These are phyloP conservation scores for Pseudocercospora ulei DNA, from an alignment of 2,329 filamentous ascomycete species.

Conservation along the genomic window DNA sequence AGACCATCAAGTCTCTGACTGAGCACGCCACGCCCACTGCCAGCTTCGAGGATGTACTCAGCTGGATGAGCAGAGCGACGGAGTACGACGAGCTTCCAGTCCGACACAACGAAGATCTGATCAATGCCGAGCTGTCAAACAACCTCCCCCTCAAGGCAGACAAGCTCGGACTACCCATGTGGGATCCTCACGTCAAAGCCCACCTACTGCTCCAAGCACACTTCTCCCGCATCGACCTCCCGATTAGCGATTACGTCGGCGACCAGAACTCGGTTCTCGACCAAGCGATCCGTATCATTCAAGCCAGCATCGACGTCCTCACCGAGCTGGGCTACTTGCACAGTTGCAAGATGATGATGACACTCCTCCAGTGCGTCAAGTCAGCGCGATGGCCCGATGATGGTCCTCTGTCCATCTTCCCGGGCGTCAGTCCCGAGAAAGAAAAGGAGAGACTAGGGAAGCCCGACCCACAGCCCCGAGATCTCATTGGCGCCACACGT, in stretches of 20 bases:
- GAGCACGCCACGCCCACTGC: constrained; percentile 64
- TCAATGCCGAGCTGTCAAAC: constrained; percentile 80
- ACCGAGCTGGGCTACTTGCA: constrained; percentile 77
- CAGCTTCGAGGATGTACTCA: constrained; percentile 69
- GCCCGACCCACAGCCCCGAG: constrained; percentile 30
- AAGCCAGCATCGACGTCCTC: constrained; percentile 87
- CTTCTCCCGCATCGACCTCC: constrained; percentile 84
- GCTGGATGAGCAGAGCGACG: constrained; percentile 85
- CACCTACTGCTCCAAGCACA: constrained; percentile 90
- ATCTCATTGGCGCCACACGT: constrained; percentile 37
- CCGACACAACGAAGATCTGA: constrained; percentile 93
- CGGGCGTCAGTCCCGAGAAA: constrained; percentile 50
- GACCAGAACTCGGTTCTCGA: constrained; percentile 83
- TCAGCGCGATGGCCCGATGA: constrained; percentile 84
- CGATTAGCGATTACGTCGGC: constrained; percentile 93
- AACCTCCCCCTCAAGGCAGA: constrained; percentile 63
- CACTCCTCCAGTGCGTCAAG: constrained; percentile 82
- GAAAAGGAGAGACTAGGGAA: constrained; percentile 38
- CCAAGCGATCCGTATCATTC: constrained; percentile 91
- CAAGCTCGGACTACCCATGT: constrained; percentile 68
- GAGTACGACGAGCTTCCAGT: constrained; percentile 98
- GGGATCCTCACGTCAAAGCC: constrained; percentile 96
- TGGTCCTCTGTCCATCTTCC: constrained; percentile 66
- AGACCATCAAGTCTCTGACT: constrained; percentile 78
- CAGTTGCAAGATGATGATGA: constrained; percentile 71